These are phyloP conservation scores for Mycena galericulata DNA, from an alignment of 768 basidiomycete species.

Conservation along the genomic window DNA sequence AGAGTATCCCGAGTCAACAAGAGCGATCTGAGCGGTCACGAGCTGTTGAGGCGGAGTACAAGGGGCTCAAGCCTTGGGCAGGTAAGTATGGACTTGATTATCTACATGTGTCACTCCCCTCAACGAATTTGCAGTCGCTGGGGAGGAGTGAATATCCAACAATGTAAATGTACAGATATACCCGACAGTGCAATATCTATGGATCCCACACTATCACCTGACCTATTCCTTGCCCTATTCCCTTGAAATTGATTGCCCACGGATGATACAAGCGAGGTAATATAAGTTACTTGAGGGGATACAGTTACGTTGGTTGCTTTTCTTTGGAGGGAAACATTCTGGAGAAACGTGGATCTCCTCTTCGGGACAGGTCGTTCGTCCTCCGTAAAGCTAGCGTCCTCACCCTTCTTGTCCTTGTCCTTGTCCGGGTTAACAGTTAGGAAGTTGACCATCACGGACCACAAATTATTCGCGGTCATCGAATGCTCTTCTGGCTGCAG, in stretches of 20 bases:
- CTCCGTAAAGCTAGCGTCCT: not conserved
- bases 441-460: conserved; percentile 74
- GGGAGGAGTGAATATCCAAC: too few species aligned
- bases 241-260: too few species aligned
- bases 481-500: conserved; percentile 63
- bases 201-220: too few species aligned
- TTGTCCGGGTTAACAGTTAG: conserved; percentile 67
- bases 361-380: not conserved
- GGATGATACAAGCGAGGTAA: too few species aligned
- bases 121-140: too few species aligned
- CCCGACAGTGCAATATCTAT: too few species aligned
- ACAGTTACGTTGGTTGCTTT: not conserved
- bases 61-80: conserved; percentile 61
- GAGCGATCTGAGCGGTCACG: conserved; percentile 63
- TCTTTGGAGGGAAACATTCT: conserved; percentile 27
- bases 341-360: conserved; percentile 27
- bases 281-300: too few species aligned
- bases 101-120: too few species aligned
- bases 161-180: too few species aligned
- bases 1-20: conserved; percentile 63
- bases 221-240: too few species aligned
- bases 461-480: conserved; percentile 78
- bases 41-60: conserved; percentile 61
- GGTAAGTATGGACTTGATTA: too few species aligned
- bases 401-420: conserved; percentile 28